Evolutionary conservation across 805 yeast genomes (phyloP).

Genomic region (Nakazawaea peltata): DNA sequence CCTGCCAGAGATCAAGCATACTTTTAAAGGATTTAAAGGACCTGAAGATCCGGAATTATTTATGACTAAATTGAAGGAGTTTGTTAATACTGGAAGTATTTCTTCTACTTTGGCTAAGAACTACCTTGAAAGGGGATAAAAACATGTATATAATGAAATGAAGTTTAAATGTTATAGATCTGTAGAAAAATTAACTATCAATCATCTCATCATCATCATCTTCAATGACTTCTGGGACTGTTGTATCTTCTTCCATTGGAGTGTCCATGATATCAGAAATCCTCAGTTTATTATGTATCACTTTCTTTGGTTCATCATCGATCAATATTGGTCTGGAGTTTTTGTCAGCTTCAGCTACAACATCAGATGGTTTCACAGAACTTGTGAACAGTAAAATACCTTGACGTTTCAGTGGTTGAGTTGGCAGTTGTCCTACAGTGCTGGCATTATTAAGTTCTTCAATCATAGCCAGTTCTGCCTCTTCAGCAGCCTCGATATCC

Average conservation of each 20-base stretch:
- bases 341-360: too few relatives aligned
- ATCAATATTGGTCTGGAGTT: too few relatives aligned
- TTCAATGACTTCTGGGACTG: neutral
- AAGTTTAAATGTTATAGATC: neutral
- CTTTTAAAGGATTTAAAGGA: slow-evolving; percentile 68
- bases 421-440: too few relatives aligned
- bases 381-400: slow-evolving; percentile 8
- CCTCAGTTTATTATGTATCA: too few relatives aligned
- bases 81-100: slow-evolving; percentile 62
- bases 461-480: too few relatives aligned
- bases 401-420: neutral
- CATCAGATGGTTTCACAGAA: too few relatives aligned
- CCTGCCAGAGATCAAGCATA: slow-evolving; percentile 62
- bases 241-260: neutral
- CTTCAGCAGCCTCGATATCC: neutral
- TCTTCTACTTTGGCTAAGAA: slow-evolving; percentile 23
- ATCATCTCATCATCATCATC: slow-evolving; percentile 10
- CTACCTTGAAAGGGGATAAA: slow-evolving; percentile 22
- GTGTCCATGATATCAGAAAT: too few relatives aligned
- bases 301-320: too few relatives aligned
- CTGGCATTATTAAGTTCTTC: neutral
- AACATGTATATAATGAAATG: neutral
- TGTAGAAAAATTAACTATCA: too few relatives aligned
- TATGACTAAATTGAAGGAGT: slow-evolving; percentile 65
- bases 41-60: slow-evolving; percentile 69